Evolutionary conservation across 352 stramenopile genomes (phyloP), one percentile per base, ranked within the genome.

Genomic region (Phytopythium delawarense): DNA sequence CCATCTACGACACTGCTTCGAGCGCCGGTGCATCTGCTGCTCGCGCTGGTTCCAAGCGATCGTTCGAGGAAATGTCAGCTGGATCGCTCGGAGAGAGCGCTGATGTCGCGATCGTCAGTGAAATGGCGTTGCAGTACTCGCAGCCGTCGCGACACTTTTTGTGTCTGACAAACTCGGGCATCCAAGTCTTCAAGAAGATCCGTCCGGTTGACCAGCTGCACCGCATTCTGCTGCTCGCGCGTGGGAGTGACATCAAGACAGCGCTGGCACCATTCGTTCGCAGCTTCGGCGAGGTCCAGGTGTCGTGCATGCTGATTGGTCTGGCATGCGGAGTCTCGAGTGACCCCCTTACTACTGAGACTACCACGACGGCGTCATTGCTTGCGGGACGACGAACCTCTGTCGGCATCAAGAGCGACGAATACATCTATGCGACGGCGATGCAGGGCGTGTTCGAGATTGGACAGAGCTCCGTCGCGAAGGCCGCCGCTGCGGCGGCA

Each of bases 111-210:
- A 86, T 87, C 32, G 74, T 91, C 48, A 67, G 74, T 23, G 89
- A 97, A 56, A 89, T 96, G 71, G 83, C 87, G n/a, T 71, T 85
- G 2, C 90, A 96, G 78, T 91, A 89, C 55, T 92, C 80, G 11
- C 72, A 90, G 34, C 81, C 85, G 32, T 83, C 84, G 42, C 80
- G 89, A 25, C 86, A 94, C 59, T 91, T 97, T 61, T 57, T 97
- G 28, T 94, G 87, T 40, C 65, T 97, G 30, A 96, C 87, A 13
- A 93, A 87, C 53, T 67, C 79, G 0, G 88, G 88, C 21, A 89
- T 97, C 67, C 89, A 97, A 66, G 77, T 95, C 20, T 92, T 96
- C 62, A 89, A 92, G 67, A 97, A 97, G 68, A 84, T 96, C 42
- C 82, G 91, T 5, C 91, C 91, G 11, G 77, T 96, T 23, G 91